These are phyloP conservation scores for Plectosphaerella cucumerina DNA, from an alignment of 2,329 filamentous ascomycete genomes.

Conservation along the genomic window DNA sequence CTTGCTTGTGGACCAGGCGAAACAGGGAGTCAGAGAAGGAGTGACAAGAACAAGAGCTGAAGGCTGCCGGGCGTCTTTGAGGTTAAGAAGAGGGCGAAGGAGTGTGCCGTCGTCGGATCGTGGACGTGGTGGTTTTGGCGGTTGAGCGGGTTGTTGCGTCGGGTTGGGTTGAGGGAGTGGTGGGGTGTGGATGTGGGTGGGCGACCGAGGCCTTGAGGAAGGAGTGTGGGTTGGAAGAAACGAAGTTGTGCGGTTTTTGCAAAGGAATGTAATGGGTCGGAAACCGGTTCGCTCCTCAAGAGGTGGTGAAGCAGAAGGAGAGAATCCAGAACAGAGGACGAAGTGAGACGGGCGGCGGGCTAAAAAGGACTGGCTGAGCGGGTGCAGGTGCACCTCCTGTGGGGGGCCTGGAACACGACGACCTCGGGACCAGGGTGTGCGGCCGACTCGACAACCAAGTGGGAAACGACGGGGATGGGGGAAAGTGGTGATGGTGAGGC, in stretches of 20 bases:
- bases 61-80: not conserved
- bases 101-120: too few species aligned
- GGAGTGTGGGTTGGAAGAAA: constrained; percentile 6
- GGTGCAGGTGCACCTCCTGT: not conserved
- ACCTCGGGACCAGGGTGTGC: not conserved
- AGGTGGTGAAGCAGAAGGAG: constrained; percentile 5
- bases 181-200: constrained; percentile 10
- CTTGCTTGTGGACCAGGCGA: constrained; percentile 8
- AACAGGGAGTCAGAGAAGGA: constrained; percentile 12
- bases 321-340: constrained; percentile 3
- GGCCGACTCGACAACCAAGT: not conserved
- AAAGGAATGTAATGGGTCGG: constrained; percentile 6
- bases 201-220: constrained; percentile 1
- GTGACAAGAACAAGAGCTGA: constrained; percentile 9
- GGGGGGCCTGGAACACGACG: not conserved
- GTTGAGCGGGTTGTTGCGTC: constrained; percentile 3
- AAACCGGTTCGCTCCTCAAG: constrained; percentile 3
- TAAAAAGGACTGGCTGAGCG: constrained; percentile 2
- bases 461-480: not conserved
- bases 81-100: too few species aligned
- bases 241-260: not conserved
- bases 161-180: constrained; percentile 13
- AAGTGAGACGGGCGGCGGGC: constrained; percentile 5
- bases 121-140: not conserved
- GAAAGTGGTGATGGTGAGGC: not conserved